Evolutionary conservation across 2,329 filamentous ascomycete genomes (phyloP).

Genomic region (Calonectria leucothoes): DNA sequence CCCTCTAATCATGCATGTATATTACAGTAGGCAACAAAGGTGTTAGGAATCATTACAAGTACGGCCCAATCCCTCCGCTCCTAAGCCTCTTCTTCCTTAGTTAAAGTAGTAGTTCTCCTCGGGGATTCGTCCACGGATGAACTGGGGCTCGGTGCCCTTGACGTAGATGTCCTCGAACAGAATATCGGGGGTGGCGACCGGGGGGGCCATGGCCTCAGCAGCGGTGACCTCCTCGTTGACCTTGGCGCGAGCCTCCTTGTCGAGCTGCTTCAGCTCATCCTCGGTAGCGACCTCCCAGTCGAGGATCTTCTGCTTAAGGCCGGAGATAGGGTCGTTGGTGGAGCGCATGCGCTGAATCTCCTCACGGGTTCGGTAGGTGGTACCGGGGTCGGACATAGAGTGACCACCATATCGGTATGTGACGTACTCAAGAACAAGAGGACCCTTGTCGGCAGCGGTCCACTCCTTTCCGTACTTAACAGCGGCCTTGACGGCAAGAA

Average conservation of each 20-base stretch:
- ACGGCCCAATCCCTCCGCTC: conserved; percentile 16
- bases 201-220: conserved; percentile 88
- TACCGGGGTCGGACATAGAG: conserved; percentile 99
- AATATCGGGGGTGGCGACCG: conserved; percentile 83
- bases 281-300: conserved; percentile 94
- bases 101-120: conserved; percentile 97
- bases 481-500: conserved; percentile 96
- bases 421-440: conserved; percentile 97
- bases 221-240: conserved; percentile 91
- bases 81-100: conserved; percentile 49
- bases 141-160: conserved; percentile 40
- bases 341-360: conserved; percentile 99
- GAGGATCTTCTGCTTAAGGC: conserved; percentile 96
- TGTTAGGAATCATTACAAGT: conserved; percentile 48
- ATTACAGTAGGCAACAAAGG: conserved; percentile 45
- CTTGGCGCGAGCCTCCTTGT: conserved; percentile 89
- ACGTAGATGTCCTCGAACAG: conserved; percentile 75
- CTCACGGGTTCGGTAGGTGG: conserved; percentile 98
- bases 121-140: conserved; percentile 58
- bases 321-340: conserved; percentile 97
- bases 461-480: conserved; percentile 94
- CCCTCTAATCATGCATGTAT: conserved; percentile 46
- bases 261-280: conserved; percentile 95
- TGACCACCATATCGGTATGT: conserved; percentile 99
- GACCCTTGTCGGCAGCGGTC: conserved; percentile 85